phyloP scores from a whole-genome alignment of 2,329 filamentous ascomycete species.

The Sphaerostilbella broomeana region DNA sequence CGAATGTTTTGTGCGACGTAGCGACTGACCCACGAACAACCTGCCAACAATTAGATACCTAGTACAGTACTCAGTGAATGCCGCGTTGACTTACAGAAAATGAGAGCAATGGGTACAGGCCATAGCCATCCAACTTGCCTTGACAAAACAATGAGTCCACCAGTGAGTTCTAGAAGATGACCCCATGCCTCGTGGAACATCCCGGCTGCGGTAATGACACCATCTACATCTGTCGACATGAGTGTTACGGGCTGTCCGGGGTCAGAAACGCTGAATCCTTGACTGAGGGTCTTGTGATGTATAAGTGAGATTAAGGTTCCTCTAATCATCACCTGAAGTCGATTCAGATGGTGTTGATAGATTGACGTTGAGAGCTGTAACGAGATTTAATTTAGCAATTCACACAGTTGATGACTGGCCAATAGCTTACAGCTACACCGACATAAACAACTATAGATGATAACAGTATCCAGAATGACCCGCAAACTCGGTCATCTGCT shows the following conservation, averaged over 20 bases:
- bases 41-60: slow-evolving; percentile 18
- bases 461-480: slow-evolving; percentile 26
- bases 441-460: slow-evolving; percentile 29
- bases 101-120: slow-evolving; percentile 34
- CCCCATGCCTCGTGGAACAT: slow-evolving; percentile 40
- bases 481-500: slow-evolving; percentile 13
- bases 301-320: slow-evolving; percentile 32
- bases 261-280: slow-evolving; percentile 18
- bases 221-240: slow-evolving; percentile 35
- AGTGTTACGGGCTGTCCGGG: slow-evolving; percentile 31
- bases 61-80: background rate
- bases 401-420: background rate
- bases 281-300: slow-evolving; percentile 26
- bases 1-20: slow-evolving; percentile 33
- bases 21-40: slow-evolving; percentile 35
- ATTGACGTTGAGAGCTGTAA: slow-evolving; percentile 25
- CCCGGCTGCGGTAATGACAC: slow-evolving; percentile 24
- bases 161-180: slow-evolving; percentile 32
- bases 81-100: slow-evolving; percentile 29
- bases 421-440: slow-evolving; percentile 28
- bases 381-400: background rate
- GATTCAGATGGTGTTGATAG: slow-evolving; percentile 28
- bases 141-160: slow-evolving; percentile 34
- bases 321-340: slow-evolving; percentile 27
- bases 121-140: slow-evolving; percentile 37